These are phyloP conservation scores for Spencermartinsiella europaea DNA, from an alignment of 805 yeast genomes.

Conservation along the genomic window DNA sequence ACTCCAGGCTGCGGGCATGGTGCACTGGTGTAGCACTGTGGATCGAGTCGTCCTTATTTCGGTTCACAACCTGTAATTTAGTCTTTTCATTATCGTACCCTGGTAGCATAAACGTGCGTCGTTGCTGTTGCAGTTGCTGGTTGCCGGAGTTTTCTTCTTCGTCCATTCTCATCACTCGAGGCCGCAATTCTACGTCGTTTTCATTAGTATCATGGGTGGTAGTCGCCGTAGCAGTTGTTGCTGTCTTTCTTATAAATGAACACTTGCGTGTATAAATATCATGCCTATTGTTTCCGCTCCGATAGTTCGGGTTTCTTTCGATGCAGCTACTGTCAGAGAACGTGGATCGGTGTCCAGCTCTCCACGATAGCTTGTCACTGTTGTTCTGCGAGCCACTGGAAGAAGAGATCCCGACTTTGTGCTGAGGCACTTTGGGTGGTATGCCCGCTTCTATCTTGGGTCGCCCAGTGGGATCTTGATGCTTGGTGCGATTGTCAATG, in stretches of 20 bases:
- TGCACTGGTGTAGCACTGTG: not conserved
- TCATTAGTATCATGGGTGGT: not conserved
- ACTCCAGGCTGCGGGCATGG: not conserved
- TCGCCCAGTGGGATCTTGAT: too few species aligned
- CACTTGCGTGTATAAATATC: slow-evolving; percentile 18
- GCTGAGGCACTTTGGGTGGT: slow-evolving; percentile 27
- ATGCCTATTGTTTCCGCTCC: not conserved
- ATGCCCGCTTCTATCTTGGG: slow-evolving; percentile 22
- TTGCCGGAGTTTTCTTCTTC: not conserved
- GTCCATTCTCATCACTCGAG: not conserved
- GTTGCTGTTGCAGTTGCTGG: too few species aligned
- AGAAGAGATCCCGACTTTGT: slow-evolving; percentile 13
- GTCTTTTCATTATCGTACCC: slow-evolving; percentile 17
- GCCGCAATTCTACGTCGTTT: not conserved
- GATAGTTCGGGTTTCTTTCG: not conserved
- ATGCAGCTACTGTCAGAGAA: not conserved
- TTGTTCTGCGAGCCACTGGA: too few species aligned
- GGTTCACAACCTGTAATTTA: slow-evolving; percentile 18
- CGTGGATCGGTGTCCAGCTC: not conserved
- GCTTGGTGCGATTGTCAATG: too few species aligned
- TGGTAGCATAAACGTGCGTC: slow-evolving; percentile 15
- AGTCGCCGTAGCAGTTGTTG: too few species aligned
- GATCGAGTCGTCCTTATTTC: not conserved
- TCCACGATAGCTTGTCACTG: not conserved
- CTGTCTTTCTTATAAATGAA: slow-evolving; percentile 8